Evolutionary conservation across 305 asterid species (phyloP), one percentile per base, ranked within the genome.

Genomic region (Fraxinus nigra): DNA sequence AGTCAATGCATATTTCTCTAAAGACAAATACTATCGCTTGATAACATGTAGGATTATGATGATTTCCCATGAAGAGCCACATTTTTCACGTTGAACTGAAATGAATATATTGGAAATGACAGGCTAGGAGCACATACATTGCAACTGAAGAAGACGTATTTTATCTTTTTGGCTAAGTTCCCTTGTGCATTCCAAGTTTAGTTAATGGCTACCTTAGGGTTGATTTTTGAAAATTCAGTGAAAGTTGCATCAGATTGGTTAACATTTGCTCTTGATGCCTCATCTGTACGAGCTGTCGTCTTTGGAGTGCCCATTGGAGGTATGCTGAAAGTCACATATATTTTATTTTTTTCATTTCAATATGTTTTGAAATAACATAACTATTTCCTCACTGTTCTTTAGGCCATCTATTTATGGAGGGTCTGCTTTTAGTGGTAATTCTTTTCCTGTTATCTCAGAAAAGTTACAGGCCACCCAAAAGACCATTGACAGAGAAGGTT

Each of bases 331-430:
- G 75, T 56, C 80, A 3, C 35, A 26, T 77, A 16, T 38, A 28
- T 80, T 35, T 51, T 1, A 43, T 13, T 40, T 1, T 75, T 48
- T 3, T 78, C 30, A 59, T 48, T 32, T 63, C 28, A n/a, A 9
- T 18, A 18, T 28, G 3, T 72, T 8, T 69, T 69, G 20, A 13
- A 28, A 5, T 40, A 20, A 33, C 76, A 34, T 69, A 38, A 7
- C 54, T 38, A 5, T 7, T 43, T 78, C 14, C 77, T 72, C 20
- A 34, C 72, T 40, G 32, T 48, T 20, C 35, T 89, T 90, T 81
- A 96, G 99, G 99, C 3, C 99, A 94, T 96, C 91, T 96, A 24
- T 89, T 96, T 80, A 90, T 96, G 82, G 99, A 96, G 87, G 98
- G 96, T 72, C 92, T 94, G 88, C 98, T 96, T 76, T 77, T 96